Base-by-base conservation (phyloP, 768 basidiomycete genomes). In the Russula ochroleuca region DNA sequence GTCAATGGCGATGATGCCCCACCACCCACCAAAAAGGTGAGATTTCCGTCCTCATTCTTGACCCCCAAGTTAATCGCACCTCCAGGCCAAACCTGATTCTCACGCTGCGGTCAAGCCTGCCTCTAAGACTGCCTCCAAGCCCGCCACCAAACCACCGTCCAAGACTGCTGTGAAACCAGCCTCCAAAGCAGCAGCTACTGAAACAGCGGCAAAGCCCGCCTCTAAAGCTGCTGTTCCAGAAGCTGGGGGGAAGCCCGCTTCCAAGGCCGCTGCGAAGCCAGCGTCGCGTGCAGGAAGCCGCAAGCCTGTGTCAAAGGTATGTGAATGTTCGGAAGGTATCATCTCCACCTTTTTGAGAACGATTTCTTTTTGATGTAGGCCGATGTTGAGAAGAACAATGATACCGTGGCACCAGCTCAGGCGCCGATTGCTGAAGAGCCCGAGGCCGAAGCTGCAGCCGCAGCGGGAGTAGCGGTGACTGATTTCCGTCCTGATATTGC, bases 1-100 rank as follows among this genome's bases (percentile, higher is more conserved):
- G 57, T 67, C 61, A 73, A 74, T 55, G 75, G 73, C 43, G 75
- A 73, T 7, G 79, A 75, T 41, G 78, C 75, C 31, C 75, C 77
- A 57, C 87, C 87, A 40, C 77, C 86, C 0, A 76, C 84, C 7
- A 89, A 90, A 77, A 88, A 85, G 80, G 88, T 85, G 52, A 10
- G 47, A 69, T 64, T n/a, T 9, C 19, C 6, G 28, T 19, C 63
- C 70, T 63, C 68, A 60, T 61, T 8, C 45, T 19, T n/a, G 31
- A 37, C 48, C 14, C 53, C 4, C 28, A 40, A 23, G 38, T 40
- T 56, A 59, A 37, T 48, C 41, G 38, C 25, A 59, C 19, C 51
- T 7, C 10, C 43, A 63, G 66, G 58, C 59, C 55, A 67, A 67
- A 65, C 65, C 61, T 19, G 65, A 68, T 41, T 64, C 62, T 37